Percentiles rank a stretch among this genome's conserved stretches.
These are phyloP conservation scores for Tanozyma kutaoensis DNA, from an alignment of 805 yeast species.

Conservation along the genomic window DNA sequence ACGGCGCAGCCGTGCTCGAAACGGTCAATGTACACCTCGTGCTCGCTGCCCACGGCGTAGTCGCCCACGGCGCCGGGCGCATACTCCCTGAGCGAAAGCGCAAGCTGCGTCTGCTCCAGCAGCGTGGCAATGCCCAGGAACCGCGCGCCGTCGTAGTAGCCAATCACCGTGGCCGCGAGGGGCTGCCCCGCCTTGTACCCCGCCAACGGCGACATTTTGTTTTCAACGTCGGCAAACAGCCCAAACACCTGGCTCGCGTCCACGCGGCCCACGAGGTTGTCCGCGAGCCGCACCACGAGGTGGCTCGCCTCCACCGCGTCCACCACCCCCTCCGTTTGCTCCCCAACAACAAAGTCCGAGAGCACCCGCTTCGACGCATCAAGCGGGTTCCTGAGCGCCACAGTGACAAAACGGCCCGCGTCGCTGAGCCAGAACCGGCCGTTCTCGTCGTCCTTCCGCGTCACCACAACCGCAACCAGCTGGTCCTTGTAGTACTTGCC, in stretches of 20 bases:
- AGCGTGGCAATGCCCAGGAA: constrained; percentile 20
- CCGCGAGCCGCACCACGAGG: constrained; percentile 64
- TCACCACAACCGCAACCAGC: constrained; percentile 56
- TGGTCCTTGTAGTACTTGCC: constrained; percentile 59
- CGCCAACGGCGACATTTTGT: constrained; percentile 44
- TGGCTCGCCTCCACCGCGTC: constrained; percentile 59
- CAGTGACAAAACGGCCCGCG: constrained; percentile 2
- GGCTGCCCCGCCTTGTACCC: constrained; percentile 45
- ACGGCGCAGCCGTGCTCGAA: constrained; percentile 46
- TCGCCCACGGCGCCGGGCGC: constrained; percentile 11
- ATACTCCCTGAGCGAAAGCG: constrained; percentile 37
- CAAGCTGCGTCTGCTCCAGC: not conserved
- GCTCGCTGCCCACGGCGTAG: constrained; percentile 34
- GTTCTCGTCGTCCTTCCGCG: constrained; percentile 54
- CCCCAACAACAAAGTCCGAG: constrained; percentile 48
- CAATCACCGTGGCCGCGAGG: constrained; percentile 55
- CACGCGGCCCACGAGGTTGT: constrained; percentile 65
- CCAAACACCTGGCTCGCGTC: constrained; percentile 46
- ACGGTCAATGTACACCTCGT: constrained; percentile 55
- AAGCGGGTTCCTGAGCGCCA: constrained; percentile 37
- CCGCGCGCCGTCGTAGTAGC: constrained; percentile 61
- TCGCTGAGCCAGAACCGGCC: constrained; percentile 47
- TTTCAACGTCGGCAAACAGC: constrained; percentile 33
- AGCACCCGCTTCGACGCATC: constrained; percentile 36
- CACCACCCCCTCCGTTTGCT: constrained; percentile 43